Percentiles rank a stretch among this genome's conserved stretches.
Conservation (phyloP, 768 basidiomycete species). For the Gymnopilus junonius region DNA sequence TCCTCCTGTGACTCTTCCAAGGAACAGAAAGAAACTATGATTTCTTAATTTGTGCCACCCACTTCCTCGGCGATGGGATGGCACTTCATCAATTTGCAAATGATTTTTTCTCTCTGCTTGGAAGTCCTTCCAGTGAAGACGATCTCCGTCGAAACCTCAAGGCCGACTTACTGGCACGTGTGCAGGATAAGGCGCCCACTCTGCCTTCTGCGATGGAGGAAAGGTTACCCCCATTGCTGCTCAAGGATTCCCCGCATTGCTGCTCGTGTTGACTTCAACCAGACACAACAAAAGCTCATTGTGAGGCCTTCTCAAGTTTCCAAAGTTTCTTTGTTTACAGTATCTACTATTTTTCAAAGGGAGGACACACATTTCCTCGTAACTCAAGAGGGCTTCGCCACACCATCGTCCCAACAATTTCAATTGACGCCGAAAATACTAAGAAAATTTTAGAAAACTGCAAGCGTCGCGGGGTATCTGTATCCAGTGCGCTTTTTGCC, state of each 20-base stretch:
- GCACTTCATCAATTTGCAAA: conserved; percentile 82
- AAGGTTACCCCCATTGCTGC: conserved; percentile 38
- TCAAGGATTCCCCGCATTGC: conserved; percentile 47
- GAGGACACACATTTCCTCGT: conserved; percentile 76
- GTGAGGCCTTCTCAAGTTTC: conserved; percentile 47
- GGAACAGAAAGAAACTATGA: conserved; percentile 46
- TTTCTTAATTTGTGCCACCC: conserved; percentile 74
- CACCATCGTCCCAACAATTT: conserved; percentile 73
- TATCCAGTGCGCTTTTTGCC: conserved; percentile 77
- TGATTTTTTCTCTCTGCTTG: conserved; percentile 74
- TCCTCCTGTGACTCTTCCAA: conserved; percentile 10
- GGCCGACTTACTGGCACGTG: conserved; percentile 35
- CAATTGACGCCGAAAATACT: conserved; percentile 59
- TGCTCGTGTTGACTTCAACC: conserved; percentile 58
- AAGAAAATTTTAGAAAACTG: conserved; percentile 69
- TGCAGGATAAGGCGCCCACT: conserved; percentile 8
- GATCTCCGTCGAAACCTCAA: conserved; percentile 33
- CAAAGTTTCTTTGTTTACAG: neutral
- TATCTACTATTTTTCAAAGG: conserved; percentile 38
- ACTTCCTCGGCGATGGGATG: conserved; percentile 89
- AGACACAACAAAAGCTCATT: conserved; percentile 58
- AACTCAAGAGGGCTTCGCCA: conserved; percentile 45
- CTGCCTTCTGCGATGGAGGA: conserved; percentile 29
- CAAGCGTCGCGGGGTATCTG: conserved; percentile 73
- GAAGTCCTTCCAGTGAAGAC: conserved; percentile 31